Base-by-base conservation (phyloP, 768 basidiomycete species). In the Coprinopsis marcescibilis region DNA sequence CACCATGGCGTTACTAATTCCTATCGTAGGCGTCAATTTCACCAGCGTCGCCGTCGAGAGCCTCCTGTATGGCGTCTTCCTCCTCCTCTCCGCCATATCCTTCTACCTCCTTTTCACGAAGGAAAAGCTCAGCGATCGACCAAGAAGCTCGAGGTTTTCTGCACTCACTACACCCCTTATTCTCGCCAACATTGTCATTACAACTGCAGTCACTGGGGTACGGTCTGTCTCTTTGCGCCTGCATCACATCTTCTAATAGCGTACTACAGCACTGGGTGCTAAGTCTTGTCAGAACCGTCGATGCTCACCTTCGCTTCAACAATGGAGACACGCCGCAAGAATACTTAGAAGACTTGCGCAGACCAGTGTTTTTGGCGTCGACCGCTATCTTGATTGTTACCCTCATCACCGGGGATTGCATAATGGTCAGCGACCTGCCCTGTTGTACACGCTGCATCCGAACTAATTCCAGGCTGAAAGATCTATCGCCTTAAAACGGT, bases 41-140 rank as follows among this genome's bases (percentile, higher is more conserved):
- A 34, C 47, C 23, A 24, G 17, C 41, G n/a, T 49, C 32, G 47
- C 41, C 2, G 34, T 49, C 17, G 47, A 49, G 47, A 49, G 47
- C 25, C 33, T 49, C 35, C 40, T 49, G 30, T 49, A 32, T 36
- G 47, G 47, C 8, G 13, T 49, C 47, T 49, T 49, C 47, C 15
- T 49, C 23, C 20, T 49, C 12, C 40, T 49, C 6, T 49, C 47
- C 15, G 33, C 37, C n/a, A 43, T 33, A 12, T 49, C 47, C 8
- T 41, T 35, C n/a, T 49, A 49, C 24, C 41, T 49, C 1, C 47
- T 43, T 3, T 35, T 49, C 30, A 41, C 47, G 11, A 41, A 41
- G 10, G 47, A 49, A 27, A 42, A 36, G 29, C 47, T 25, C 47
- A 49, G 47, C 34, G 47, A 49, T 27, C 27, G 47, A 25, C 47